Evolutionary conservation across 2,329 filamentous ascomycete genomes (phyloP).

Genomic region (Clarireedia sp.): DNA sequence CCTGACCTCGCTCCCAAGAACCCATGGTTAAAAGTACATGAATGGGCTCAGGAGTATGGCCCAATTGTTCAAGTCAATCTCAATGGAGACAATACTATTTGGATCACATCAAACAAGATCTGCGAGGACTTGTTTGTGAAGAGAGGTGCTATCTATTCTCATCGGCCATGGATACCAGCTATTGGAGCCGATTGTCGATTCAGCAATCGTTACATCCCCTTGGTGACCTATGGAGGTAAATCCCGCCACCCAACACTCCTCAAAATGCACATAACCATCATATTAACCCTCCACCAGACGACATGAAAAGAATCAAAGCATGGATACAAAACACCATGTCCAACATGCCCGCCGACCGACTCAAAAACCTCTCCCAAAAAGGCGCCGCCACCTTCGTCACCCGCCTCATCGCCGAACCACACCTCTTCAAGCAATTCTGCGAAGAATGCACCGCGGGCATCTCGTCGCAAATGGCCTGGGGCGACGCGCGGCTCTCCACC

Average conservation of each 20-base stretch:
- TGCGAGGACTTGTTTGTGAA: slow-evolving; percentile 36
- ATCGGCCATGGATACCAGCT: slow-evolving; percentile 6
- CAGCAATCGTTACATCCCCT: slow-evolving; percentile 10
- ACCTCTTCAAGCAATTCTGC: slow-evolving; percentile 12
- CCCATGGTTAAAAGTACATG: slow-evolving; percentile 36
- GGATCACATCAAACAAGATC: slow-evolving; percentile 34
- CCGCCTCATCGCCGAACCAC: slow-evolving; percentile 5
- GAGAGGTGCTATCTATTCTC: slow-evolving; percentile 32
- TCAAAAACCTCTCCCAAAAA: slow-evolving; percentile 7
- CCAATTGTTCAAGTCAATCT: slow-evolving; percentile 38
- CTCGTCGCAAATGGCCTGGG: slow-evolving; percentile 10
- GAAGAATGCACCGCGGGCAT: slow-evolving; percentile 11
- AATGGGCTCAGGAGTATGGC: slow-evolving; percentile 32
- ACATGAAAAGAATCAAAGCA: slow-evolving; percentile 11
- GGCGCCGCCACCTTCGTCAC: slow-evolving; percentile 6
- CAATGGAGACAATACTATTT: slow-evolving; percentile 32
- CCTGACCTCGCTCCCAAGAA: slow-evolving; percentile 18
- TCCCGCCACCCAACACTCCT: neutral
- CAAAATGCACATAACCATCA: neutral
- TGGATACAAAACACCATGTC: slow-evolving; percentile 12
- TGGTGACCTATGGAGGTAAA: slow-evolving; percentile 10
- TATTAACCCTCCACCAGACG: slow-evolving; percentile 4
- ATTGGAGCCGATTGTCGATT: slow-evolving; percentile 10
- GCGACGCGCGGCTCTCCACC: slow-evolving; percentile 5
- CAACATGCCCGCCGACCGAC: slow-evolving; percentile 22